phyloP scores from a whole-genome alignment of 768 basidiomycete genomes.

The Leccinum variicolor region DNA sequence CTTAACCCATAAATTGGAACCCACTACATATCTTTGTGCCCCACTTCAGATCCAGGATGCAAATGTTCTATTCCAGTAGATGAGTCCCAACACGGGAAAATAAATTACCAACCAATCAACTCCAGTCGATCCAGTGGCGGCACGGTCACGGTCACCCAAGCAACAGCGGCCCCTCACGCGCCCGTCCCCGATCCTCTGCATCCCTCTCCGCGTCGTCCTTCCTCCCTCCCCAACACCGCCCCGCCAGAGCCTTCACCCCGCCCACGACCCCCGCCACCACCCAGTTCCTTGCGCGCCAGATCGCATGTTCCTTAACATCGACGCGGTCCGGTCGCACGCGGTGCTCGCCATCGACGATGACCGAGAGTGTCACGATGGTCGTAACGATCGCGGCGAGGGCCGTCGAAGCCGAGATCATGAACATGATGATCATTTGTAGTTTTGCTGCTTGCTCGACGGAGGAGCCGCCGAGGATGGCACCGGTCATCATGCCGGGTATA shows the following conservation, averaged over 20 bases:
- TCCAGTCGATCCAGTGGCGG: background rate
- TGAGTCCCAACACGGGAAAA: background rate
- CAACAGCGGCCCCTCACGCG: background rate
- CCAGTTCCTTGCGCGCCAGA: slow-evolving; percentile 37
- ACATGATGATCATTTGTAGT: slow-evolving; percentile 92
- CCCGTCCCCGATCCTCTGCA: background rate
- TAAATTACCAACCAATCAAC: slow-evolving; percentile 1
- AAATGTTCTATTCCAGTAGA: background rate
- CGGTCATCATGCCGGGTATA: slow-evolving; percentile 92
- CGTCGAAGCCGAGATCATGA: slow-evolving; percentile 82
- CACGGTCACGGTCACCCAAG: slow-evolving; percentile 12
- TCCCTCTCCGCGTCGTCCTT: background rate
- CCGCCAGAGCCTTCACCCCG: slow-evolving; percentile 1
- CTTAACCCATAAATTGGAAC: background rate
- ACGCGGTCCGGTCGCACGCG: slow-evolving; percentile 65
- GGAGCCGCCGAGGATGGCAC: slow-evolving; percentile 83
- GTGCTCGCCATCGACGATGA: slow-evolving; percentile 67
- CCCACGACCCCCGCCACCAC: slow-evolving; percentile 18
- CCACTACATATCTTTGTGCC: background rate
- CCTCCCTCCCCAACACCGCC: slow-evolving; percentile 10
- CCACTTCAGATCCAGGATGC: background rate
- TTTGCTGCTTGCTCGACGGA: slow-evolving; percentile 82
- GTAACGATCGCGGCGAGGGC: slow-evolving; percentile 67
- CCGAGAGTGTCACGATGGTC: slow-evolving; percentile 54
- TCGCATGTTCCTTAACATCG: slow-evolving; percentile 31